Evolutionary conservation across 2,329 filamentous ascomycete genomes (phyloP), one percentile per base, ranked within the genome.

Genomic region (Pezicula neosporulosa): DNA sequence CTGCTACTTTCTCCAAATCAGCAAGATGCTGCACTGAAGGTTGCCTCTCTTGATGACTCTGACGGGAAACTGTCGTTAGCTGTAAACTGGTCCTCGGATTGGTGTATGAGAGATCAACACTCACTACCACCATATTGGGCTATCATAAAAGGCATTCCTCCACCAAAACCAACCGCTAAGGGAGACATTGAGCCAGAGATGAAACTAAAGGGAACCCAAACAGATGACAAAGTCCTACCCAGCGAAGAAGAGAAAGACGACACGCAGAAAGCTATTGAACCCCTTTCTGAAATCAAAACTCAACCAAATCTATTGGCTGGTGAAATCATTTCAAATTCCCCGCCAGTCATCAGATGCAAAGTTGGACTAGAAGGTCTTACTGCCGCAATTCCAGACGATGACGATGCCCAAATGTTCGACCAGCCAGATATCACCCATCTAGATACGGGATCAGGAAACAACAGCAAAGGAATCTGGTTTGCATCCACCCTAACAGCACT

Each of bases 101-200:
- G 80, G 78, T 80, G 75, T 2, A 74, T 71, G 7, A 72, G 81
- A 43, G 74, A 77, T 54, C 72, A 72, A 18, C 69, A 68, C 0
- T 76, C 78, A 33, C 61, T 85, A 5, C 81, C 82, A 2, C 82
- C 81, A 0, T 83, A 83, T 57, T 85, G 81, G 82, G 73, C 81
- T 21, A 66, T 70, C 7, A 63, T 82, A 16, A 72, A 72, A n/a
- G 69, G 73, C 0, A 62, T 65, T 21, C 19, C 28, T 21, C 44
- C 54, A 38, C 16, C 21, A 19, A 28, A 15, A 28, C 45, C 44
- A 9, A 36, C 33, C 28, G 36, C 49, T 9, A 24, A 24, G 24
- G 6, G 24, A n/a, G 24, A 24, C 24, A 24, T 6, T 6, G 24
- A 24, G 24, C 24, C 7, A 24, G 24, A 49, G 6, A 15, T 27